Conservation (phyloP, 768 basidiomycete genomes). For the Podaxis pistillaris region DNA sequence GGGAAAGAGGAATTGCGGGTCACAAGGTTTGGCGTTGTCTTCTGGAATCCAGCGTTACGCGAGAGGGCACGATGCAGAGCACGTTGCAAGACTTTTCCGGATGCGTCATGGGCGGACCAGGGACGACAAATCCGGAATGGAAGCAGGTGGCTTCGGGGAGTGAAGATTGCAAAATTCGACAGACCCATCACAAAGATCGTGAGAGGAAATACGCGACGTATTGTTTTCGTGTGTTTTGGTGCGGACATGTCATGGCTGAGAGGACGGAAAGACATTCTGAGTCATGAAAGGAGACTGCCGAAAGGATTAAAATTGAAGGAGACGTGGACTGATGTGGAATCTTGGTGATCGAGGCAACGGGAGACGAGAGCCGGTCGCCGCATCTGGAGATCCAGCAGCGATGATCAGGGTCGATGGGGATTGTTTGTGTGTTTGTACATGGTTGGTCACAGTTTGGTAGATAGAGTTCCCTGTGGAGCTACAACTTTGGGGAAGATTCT, state of each 20-base stretch:
- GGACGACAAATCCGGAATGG: background rate
- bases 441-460: background rate
- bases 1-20: background rate
- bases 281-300: no score
- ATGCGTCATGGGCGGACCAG: conserved; percentile 4
- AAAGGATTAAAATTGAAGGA: background rate
- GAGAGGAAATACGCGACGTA: background rate
- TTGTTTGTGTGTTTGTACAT: conserved; percentile 6
- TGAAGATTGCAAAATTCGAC: background rate
- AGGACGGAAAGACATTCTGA: background rate
- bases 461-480: conserved; percentile 6
- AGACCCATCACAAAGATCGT: background rate
- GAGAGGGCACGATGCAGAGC: conserved; percentile 36
- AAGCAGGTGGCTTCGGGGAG: conserved; percentile 2
- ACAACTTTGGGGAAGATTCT: background rate
- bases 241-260: background rate
- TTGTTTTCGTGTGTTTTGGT: background rate
- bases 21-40: background rate
- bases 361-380: background rate
- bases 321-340: background rate
- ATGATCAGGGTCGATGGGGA: conserved; percentile 2
- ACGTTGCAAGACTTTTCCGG: conserved; percentile 30
- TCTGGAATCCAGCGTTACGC: background rate
- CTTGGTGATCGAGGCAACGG: background rate
- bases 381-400: background rate